Evolutionary conservation across 805 yeast species (phyloP).

Genomic region (Millerozyma acaciae): DNA sequence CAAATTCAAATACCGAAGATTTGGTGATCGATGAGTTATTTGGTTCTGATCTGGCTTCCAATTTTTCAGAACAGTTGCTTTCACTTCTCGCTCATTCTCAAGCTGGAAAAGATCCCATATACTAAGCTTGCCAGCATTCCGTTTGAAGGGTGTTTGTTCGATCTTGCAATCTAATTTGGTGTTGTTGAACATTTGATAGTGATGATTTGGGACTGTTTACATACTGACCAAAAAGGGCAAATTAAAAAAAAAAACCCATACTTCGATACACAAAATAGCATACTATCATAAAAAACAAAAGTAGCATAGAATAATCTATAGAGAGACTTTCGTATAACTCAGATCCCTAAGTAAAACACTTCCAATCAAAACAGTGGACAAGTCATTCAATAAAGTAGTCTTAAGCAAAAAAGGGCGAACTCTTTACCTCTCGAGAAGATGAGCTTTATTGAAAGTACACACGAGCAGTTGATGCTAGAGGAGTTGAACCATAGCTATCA

Average conservation of each 20-base stretch:
- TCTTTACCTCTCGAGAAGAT: no score
- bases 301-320: neutral
- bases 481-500: constrained; percentile 1
- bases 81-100: constrained; percentile 12
- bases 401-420: no score
- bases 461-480: constrained; percentile 2
- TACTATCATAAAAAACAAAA: constrained; percentile 1
- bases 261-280: constrained; percentile 1
- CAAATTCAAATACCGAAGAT: constrained; percentile 10
- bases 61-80: constrained; percentile 21
- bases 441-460: constrained; percentile 11
- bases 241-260: no score
- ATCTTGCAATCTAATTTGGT: no score
- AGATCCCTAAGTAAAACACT: no score
- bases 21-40: constrained; percentile 21
- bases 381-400: no score
- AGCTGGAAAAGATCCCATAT: neutral
- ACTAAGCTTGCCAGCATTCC: neutral
- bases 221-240: constrained; percentile 7
- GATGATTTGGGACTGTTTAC: constrained; percentile 3
- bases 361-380: no score
- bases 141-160: neutral
- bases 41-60: constrained; percentile 8
- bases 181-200: no score
- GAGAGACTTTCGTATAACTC: no score